A percentile compares a stretch with the other conserved stretches of the same genome.
Conservation (phyloP, 2,329 filamentous ascomycete species). For the Fusarium marasasianum region DNA sequence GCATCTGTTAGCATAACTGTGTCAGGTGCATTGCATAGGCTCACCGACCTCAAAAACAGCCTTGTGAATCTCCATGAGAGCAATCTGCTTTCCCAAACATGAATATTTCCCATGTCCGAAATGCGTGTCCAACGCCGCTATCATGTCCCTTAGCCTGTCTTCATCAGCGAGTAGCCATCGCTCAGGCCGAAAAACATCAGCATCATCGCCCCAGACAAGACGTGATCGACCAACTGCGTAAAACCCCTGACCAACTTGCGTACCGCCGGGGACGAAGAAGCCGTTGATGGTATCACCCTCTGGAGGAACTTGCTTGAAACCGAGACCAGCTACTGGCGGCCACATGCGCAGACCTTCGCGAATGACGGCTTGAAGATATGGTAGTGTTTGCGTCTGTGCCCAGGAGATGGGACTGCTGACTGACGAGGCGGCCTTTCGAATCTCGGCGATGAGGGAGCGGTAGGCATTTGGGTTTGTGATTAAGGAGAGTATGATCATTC, state of each 20-base stretch:
- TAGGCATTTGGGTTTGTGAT: conserved; percentile 57
- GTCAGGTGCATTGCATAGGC: rapidly evolving
- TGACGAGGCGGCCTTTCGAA: conserved; percentile 52
- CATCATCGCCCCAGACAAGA: conserved; percentile 60
- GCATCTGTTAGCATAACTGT: background rate
- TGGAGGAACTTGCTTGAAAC: conserved; percentile 63
- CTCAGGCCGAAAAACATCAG: conserved; percentile 62
- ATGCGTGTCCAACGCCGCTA: conserved; percentile 51
- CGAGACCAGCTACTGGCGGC: conserved; percentile 62
- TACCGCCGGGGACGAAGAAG: conserved; percentile 61
- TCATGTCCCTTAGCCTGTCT: conserved; percentile 48
- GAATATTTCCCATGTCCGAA: conserved; percentile 58
- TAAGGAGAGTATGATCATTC: conserved; percentile 61
- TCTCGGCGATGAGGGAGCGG: conserved; percentile 52
- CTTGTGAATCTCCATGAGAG: conserved; percentile 60
- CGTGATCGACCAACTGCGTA: conserved; percentile 63
- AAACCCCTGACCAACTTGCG: conserved; percentile 62
- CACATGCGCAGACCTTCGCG: conserved; percentile 66
- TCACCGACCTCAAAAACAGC: conserved; percentile 56
- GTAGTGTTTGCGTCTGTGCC: conserved; percentile 57
- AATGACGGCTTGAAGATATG: conserved; percentile 66
- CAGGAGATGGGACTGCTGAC: conserved; percentile 54
- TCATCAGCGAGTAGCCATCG: conserved; percentile 58
- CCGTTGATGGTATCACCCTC: conserved; percentile 63
- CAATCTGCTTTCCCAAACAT: conserved; percentile 59